These are phyloP conservation scores for Penicillium capsulatum DNA, from an alignment of 2,329 filamentous ascomycete genomes.

Conservation along the genomic window DNA sequence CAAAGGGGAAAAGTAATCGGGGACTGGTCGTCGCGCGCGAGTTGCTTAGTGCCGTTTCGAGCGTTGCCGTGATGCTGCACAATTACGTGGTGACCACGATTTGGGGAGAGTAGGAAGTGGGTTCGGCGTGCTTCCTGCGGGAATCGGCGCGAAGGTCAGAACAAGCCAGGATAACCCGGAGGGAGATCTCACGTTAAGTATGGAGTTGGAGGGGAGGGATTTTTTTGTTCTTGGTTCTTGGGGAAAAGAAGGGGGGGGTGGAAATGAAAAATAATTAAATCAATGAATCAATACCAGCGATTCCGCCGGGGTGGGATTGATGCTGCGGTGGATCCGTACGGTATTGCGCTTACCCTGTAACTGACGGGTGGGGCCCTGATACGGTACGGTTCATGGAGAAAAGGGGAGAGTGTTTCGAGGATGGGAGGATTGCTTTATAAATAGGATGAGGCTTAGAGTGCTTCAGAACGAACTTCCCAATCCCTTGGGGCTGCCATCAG, in stretches of 20 bases:
- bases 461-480: constrained; percentile 5
- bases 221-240: too few species aligned
- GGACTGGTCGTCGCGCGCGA: constrained; percentile 22
- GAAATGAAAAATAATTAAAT: constrained; percentile 22
- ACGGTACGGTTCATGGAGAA: neutral
- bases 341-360: constrained; percentile 4
- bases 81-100: constrained; percentile 34
- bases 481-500: constrained; percentile 4
- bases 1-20: constrained; percentile 34
- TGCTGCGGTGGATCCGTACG: constrained; percentile 22
- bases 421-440: constrained; percentile 7
- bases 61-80: constrained; percentile 29
- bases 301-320: constrained; percentile 20
- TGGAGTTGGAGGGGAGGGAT: constrained; percentile 1
- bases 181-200: constrained; percentile 1
- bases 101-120: constrained; percentile 23
- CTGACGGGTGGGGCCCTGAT: neutral
- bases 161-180: constrained; percentile 22
- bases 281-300: constrained; percentile 24
- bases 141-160: constrained; percentile 25
- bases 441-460: constrained; percentile 16
- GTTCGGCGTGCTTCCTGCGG: constrained; percentile 18
- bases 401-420: neutral
- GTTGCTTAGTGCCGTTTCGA: constrained; percentile 27
- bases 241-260: constrained; percentile 6